phyloP scores from a whole-genome alignment of 2,329 filamentous ascomycete species.

The Aspergillus sp. region DNA sequence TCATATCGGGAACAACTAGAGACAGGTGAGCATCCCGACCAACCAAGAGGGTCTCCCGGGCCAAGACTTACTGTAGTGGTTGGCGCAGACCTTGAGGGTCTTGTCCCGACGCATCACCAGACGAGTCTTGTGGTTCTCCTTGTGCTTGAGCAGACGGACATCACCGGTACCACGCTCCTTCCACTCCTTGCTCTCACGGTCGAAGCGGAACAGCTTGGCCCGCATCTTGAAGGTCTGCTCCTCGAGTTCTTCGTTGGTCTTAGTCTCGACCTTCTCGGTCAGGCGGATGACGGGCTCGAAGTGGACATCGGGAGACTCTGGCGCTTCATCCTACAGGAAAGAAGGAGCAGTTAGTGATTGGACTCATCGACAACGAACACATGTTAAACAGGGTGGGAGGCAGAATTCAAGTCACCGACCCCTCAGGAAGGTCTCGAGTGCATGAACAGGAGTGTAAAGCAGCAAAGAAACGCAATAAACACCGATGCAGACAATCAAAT shows the following conservation, averaged over 20 bases:
- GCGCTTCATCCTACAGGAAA: conserved; percentile 62
- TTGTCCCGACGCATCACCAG: conserved; percentile 99
- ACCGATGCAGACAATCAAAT: neutral
- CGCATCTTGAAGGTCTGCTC: conserved; percentile 99
- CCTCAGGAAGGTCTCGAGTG: too few relatives aligned
- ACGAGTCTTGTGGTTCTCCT: conserved; percentile 96
- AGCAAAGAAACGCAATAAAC: neutral
- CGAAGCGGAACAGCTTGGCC: conserved; percentile 98
- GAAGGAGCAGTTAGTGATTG: conserved; percentile 5
- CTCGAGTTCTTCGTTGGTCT: conserved; percentile 98
- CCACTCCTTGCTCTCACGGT: conserved; percentile 90
- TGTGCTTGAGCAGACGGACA: conserved; percentile 95
- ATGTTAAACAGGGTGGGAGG: too few relatives aligned
- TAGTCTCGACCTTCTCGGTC: conserved; percentile 93
- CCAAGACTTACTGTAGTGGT: conserved; percentile 84
- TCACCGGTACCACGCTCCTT: conserved; percentile 99
- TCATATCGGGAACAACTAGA: conserved; percentile 95
- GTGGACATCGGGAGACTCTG: conserved; percentile 89
- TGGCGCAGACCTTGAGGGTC: conserved; percentile 99
- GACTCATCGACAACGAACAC: neutral
- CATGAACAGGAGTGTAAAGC: too few relatives aligned
- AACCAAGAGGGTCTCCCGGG: neutral
- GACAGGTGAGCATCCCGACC: conserved; percentile 17
- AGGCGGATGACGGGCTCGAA: conserved; percentile 96
- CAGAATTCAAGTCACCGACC: too few relatives aligned